Conservation (phyloP, 768 basidiomycete species). For the Russula ochroleuca region DNA sequence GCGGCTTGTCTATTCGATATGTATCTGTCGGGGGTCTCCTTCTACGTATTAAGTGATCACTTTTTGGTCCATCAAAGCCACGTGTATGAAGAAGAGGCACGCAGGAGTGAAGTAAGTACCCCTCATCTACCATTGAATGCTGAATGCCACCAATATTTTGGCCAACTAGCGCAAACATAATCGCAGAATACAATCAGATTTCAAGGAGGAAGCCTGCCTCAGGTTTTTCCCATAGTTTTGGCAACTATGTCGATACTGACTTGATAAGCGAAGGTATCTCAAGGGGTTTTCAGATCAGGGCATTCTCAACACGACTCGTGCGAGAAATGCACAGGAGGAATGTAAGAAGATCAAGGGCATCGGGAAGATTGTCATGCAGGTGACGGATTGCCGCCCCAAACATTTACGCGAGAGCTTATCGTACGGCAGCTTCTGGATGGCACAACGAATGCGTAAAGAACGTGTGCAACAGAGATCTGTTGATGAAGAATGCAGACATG, state of each 20-base stretch:
- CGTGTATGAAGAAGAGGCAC: slow-evolving; percentile 67
- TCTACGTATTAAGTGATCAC: slow-evolving; percentile 80
- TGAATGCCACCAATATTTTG: neutral
- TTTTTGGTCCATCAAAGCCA: slow-evolving; percentile 89
- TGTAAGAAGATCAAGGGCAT: slow-evolving; percentile 27
- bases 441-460: slow-evolving; percentile 4
- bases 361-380: slow-evolving; percentile 26
- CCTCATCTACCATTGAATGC: neutral
- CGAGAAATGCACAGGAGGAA: slow-evolving; percentile 24
- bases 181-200: slow-evolving; percentile 71
- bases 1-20: slow-evolving; percentile 90
- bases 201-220: slow-evolving; percentile 71
- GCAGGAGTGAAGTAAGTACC: slow-evolving; percentile 57
- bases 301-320: slow-evolving; percentile 22
- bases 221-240: slow-evolving; percentile 37
- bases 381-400: neutral
- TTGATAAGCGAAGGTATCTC: slow-evolving; percentile 19
- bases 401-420: slow-evolving; percentile 3
- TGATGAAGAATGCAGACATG: slow-evolving; percentile 14
- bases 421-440: slow-evolving; percentile 15
- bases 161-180: slow-evolving; percentile 60
- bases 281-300: slow-evolving; percentile 23
- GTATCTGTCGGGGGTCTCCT: slow-evolving; percentile 81
- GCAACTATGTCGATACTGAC: neutral
- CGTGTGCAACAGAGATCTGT: slow-evolving; percentile 5